Base-by-base conservation (phyloP, 2,329 filamentous ascomycete genomes). In the Fusarium clavum region DNA sequence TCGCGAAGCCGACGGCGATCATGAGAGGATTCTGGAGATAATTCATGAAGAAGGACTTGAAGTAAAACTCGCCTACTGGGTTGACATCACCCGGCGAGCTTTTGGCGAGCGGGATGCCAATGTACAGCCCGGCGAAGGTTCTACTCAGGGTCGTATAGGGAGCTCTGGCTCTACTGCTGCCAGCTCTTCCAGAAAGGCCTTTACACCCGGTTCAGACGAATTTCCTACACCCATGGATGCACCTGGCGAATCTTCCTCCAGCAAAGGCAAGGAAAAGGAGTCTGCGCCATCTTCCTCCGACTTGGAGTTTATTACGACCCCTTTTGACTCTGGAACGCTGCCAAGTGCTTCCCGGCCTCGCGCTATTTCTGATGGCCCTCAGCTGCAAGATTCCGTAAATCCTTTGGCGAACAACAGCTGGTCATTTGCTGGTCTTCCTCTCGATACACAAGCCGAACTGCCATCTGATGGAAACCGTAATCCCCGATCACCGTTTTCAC, bases 321-420 rank as follows among this genome's bases (percentile, higher is more conserved):
- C 57, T 2, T 64, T 62, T 44, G 58, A 62, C 40, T 49, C 49
- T 24, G 64, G 67, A n/a, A 55, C 64, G 8, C 40, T 64, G 7
- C 53, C 70, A 54, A 70, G 69, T 52, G 46, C 75, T 32, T 73
- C 78, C 20, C 79, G 88, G 40, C 86, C 85, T 20, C 82, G 88
- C 45, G 83, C 88, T 29, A 81, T 83, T 52, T 90, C 88, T 1
- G 88, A 90, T 71, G 88, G 88, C 0, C 86, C 86, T 6, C 81
- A 80, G 45, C 74, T 77, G 8, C 80, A 79, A 6, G 78, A 81
- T 11, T 77, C 78, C 4, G 79, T 84, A 56, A 85, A 88, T 53
- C 85, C 86, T 1, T 75, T 90, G 18, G 88, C 83, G 2, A 87
- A 87, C 74, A 89, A 89, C 67, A 90, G 80, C 70, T 91, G 88